Percentiles rank a stretch among this genome's conserved stretches.
Evolutionary conservation across 495 filamentous ascomycete genomes (phyloP).

Genomic region (Neurospora hispaniola): DNA sequence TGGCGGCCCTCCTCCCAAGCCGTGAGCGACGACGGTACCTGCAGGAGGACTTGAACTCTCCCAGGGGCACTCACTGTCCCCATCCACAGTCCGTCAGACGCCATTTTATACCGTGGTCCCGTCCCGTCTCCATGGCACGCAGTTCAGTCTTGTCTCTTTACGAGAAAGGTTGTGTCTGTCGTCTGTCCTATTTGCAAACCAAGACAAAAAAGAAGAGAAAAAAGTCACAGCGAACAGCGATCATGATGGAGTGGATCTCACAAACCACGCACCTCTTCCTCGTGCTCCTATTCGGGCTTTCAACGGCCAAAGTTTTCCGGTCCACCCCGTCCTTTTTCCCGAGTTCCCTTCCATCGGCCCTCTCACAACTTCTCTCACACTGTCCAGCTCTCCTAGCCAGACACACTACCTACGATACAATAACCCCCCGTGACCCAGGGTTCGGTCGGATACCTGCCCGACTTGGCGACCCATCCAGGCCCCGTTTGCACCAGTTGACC

Average conservation of each 20-base stretch:
- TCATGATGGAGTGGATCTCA: background rate
- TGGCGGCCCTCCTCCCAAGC: background rate
- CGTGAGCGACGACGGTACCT: background rate
- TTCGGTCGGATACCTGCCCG: conserved; percentile 4
- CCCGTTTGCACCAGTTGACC: background rate
- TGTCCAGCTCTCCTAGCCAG: background rate
- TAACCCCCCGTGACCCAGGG: background rate
- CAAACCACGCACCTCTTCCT: background rate
- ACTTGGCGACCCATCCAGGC: conserved; percentile 10
- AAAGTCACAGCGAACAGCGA: background rate
- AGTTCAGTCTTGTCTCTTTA: background rate
- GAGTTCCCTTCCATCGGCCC: background rate
- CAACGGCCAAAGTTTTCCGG: background rate
- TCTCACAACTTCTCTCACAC: background rate
- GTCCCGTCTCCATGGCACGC: background rate
- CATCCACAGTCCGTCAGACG: background rate
- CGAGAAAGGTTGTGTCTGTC: background rate
- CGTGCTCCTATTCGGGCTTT: background rate
- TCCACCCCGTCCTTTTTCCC: background rate
- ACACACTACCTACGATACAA: background rate
- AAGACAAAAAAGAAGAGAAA: background rate
- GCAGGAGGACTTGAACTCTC: background rate
- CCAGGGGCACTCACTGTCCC: background rate
- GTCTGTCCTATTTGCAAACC: background rate
- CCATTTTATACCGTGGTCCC: background rate